Evolutionary conservation across 2,329 filamentous ascomycete species (phyloP), one percentile per base, ranked within the genome.

Genomic region (Ascochyta fabae): DNA sequence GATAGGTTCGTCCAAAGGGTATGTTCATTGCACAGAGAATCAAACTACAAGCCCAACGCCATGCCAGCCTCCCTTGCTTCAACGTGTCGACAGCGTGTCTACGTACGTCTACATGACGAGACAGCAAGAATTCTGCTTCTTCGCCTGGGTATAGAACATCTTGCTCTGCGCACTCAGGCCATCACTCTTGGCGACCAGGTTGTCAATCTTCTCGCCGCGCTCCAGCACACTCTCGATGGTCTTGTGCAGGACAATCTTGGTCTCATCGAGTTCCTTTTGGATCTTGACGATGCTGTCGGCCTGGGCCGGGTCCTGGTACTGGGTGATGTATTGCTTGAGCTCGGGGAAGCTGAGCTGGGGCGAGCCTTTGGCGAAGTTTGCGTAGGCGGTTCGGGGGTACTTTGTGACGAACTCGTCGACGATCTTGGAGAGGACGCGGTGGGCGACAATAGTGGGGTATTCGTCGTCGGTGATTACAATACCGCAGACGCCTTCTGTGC

Each of bases 211-310:
- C 86, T 98, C 93, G 38, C 93, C 95, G 59, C 95, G 86, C 81
- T 97, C 89, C 70, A 97, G 77, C 43, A 89, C 88, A 70, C 86
- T 90, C 81, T 96, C 90, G 69, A 96, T 97, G 40, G 95, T 97
- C 85, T 98, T 96, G 80, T 98, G 92, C 68, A 99, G 83, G 56
- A 96, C 89, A 72, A 96, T 93, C 85, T 97, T 98, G 58, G 94
- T 98, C 83, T 97, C 93, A 72, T 98, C 93, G 59, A 99, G 83
- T 80, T 99, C 92, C 79, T 92, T 90, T 78, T 98, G 94, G 69
- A 99, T 97, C 83, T 92, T 93, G 82, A 92, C 86, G 74, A 98
- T 96, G 78, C 88, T 94, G 79, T 96, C 92, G 64, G 92, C 93
- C 79, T 96, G 85, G 71, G 88, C 83, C 12, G 94, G 92, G 75